Conservation (phyloP, 2,329 filamentous ascomycete genomes). For the Drechslerella stenobrocha region DNA sequence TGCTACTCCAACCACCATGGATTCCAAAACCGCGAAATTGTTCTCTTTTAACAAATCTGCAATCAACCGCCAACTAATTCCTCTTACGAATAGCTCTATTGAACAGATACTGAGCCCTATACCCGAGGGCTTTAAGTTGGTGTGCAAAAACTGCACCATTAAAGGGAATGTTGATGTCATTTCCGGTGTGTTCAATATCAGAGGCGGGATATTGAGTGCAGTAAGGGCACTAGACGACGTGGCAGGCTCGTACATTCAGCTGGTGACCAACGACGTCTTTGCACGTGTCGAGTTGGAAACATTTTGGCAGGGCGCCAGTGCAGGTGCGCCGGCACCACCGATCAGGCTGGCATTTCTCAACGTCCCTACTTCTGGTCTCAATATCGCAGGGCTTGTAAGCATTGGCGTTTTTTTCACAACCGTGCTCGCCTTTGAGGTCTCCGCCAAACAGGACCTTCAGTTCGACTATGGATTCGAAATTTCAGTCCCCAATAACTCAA, state of each 20-base stretch:
- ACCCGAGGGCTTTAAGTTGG: constrained; percentile 8
- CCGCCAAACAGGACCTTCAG: background rate
- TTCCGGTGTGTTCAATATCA: background rate
- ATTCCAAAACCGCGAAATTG: background rate
- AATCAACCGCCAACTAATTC: constrained; percentile 5
- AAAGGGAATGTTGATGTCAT: constrained; percentile 14
- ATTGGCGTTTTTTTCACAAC: constrained; percentile 3
- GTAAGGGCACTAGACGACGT: background rate
- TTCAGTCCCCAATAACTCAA: constrained; percentile 13
- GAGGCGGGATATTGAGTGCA: background rate
- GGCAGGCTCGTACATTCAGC: background rate
- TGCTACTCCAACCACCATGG: background rate
- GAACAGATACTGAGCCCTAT: background rate
- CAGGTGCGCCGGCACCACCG: background rate
- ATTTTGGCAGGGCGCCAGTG: constrained; percentile 2
- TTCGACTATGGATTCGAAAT: constrained; percentile 19
- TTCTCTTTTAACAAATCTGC: constrained; percentile 14
- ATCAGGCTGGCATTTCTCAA: constrained; percentile 8
- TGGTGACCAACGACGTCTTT: constrained; percentile 14
- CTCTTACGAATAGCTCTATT: background rate
- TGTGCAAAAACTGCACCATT: constrained; percentile 18
- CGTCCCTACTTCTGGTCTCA: background rate
- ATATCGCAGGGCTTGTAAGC: constrained; percentile 1
- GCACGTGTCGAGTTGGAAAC: constrained; percentile 22
- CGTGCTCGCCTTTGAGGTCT: background rate